Evolutionary conservation across 257 asterid species (phyloP).

Genomic region (Przewalskia tangutica): DNA sequence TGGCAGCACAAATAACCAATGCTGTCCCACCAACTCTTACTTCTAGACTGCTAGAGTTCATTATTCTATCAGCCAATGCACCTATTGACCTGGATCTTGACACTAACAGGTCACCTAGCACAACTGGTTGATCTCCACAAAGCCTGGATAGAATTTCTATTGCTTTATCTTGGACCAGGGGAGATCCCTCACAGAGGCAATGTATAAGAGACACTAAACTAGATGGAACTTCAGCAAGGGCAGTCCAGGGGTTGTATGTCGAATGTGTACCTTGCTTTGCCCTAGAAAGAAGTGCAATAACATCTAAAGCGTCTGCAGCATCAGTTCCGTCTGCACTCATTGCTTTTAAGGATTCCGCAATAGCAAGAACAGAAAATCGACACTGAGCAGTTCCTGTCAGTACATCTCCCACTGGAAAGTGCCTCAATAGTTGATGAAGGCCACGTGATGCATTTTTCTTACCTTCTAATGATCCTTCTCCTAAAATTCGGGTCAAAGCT

Average conservation of each 20-base stretch:
- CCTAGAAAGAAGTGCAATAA: constrained; percentile 42
- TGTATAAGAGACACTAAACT: constrained; percentile 51
- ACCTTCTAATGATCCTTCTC: constrained; percentile 68
- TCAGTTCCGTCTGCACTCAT: constrained; percentile 55
- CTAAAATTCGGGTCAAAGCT: constrained; percentile 58
- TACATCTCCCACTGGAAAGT: constrained; percentile 63
- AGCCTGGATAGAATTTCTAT: constrained; percentile 67
- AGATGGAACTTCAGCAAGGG: constrained; percentile 53
- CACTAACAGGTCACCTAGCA: constrained; percentile 42
- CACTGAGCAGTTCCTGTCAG: constrained; percentile 50
- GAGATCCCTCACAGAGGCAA: constrained; percentile 66
- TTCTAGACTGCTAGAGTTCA: constrained; percentile 62
- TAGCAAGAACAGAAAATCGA: constrained; percentile 52
- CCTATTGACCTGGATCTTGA: constrained; percentile 41
- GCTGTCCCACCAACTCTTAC: constrained; percentile 70
- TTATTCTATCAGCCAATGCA: constrained; percentile 58
- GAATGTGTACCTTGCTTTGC: constrained; percentile 42
- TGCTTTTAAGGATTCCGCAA: constrained; percentile 54
- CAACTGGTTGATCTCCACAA: constrained; percentile 55
- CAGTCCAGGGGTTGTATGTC: constrained; percentile 32
- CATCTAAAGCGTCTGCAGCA: constrained; percentile 53
- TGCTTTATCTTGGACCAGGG: constrained; percentile 50
- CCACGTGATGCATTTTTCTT: constrained; percentile 68
- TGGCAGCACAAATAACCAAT: constrained; percentile 63
- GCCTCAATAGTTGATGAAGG: constrained; percentile 61